Evolutionary conservation across 345 rosid species (phyloP).

Genomic region (Moringa oleifera): DNA sequence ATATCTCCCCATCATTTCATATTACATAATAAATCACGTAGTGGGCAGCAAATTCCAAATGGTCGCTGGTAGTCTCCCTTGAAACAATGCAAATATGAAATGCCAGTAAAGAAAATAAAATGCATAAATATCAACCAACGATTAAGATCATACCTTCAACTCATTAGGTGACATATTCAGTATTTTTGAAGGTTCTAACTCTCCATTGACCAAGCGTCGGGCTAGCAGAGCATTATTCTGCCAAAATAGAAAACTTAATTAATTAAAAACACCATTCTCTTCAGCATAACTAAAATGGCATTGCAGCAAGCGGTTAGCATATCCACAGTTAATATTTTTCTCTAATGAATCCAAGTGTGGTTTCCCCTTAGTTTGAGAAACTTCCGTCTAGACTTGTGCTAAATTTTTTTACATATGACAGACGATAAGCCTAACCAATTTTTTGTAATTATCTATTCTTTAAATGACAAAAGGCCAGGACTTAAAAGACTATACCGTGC

Average conservation of each 20-base stretch:
- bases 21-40: background rate
- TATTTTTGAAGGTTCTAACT: conserved; percentile 76
- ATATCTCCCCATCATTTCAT: too few species aligned
- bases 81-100: background rate
- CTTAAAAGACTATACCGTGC: background rate
- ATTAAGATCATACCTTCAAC: conserved; percentile 54
- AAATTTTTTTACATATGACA: background rate
- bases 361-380: background rate
- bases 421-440: background rate
- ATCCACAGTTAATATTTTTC: background rate
- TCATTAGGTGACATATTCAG: conserved; percentile 86
- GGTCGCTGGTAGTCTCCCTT: background rate
- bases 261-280: background rate
- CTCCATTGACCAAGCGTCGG: conserved; percentile 68
- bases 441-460: background rate
- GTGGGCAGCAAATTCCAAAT: too few species aligned
- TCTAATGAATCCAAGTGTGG: background rate
- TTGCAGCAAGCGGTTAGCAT: background rate
- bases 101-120: background rate
- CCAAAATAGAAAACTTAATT: conserved; percentile 11
- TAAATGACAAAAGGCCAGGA: background rate
- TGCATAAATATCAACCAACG: background rate
- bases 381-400: background rate
- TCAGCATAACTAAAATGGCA: background rate
- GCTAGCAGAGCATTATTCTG: conserved; percentile 63